These are phyloP conservation scores for Metschnikowia lachancei DNA, from an alignment of 805 yeast species.

Conservation along the genomic window DNA sequence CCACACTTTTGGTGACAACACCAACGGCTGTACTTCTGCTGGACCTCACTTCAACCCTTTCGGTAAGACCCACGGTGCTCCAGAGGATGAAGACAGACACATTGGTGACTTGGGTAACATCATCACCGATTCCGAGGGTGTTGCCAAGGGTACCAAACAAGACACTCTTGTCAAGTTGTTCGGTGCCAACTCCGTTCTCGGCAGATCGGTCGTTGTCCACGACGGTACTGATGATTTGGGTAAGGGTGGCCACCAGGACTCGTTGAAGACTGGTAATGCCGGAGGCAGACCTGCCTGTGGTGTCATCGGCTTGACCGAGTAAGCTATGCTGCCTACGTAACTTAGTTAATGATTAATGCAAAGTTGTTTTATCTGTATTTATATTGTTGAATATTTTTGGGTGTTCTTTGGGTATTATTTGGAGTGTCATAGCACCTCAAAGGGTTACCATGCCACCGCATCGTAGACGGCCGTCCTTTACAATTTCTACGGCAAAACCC, in stretches of 20 bases:
- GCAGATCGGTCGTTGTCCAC: conserved; percentile 95
- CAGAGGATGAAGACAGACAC: conserved; percentile 76
- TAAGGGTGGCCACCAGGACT: conserved; percentile 88
- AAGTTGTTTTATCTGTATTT: neutral
- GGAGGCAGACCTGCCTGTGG: conserved; percentile 99
- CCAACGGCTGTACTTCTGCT: conserved; percentile 98
- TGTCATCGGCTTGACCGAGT: conserved; percentile 76
- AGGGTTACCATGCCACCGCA: conserved; percentile 11
- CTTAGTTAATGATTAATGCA: conserved; percentile 9
- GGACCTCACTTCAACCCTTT: conserved; percentile 97
- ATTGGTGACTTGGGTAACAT: conserved; percentile 98
- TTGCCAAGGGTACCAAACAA: conserved; percentile 84
- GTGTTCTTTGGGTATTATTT: too few species aligned
- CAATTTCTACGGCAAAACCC: conserved; percentile 2
- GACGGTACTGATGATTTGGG: conserved; percentile 93
- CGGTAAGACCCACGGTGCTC: conserved; percentile 87
- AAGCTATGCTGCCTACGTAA: conserved; percentile 8
- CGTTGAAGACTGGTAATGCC: conserved; percentile 94
- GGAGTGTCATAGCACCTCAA: too few species aligned
- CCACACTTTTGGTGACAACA: conserved; percentile 97
- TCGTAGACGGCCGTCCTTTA: conserved; percentile 5
- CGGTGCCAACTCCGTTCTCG: conserved; percentile 85
- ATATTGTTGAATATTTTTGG: neutral
- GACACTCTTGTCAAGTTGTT: conserved; percentile 76
- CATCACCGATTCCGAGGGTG: conserved; percentile 80